Base-by-base conservation (phyloP, 2,329 filamentous ascomycete genomes). In the Rhinocladiella mackenziei region DNA sequence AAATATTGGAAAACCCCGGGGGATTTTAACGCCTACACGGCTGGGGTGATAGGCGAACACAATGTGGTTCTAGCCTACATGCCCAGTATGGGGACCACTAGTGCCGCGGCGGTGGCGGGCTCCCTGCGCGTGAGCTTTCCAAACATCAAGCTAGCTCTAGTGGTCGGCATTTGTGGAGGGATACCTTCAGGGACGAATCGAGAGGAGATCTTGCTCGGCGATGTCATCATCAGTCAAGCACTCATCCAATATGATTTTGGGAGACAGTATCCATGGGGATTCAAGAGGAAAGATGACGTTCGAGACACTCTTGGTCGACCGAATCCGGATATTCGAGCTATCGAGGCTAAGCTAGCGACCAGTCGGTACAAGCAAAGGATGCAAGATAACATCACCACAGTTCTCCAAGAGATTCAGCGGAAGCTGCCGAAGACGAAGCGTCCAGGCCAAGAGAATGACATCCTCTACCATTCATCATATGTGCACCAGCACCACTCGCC, bases 121-220 rank as follows among this genome's bases (percentile, higher is more conserved):
- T 56, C 52, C 14, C 43, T 71, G 9, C 58, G 59, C 0, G 53
- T 48, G 1, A 71, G 65, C 32, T 72, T 64, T 28, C 37, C 45
- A 0, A 44, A 45, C 2, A 44, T 73, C 3, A 59, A 55, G 15
- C 50, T 71, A 0, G 62, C 50, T 0, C 19, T 73, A 0, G 32
- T 72, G 0, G 62, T 65, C 2, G 70, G 69, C 0, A 58, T 72
- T 2, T 72, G 68, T 32, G 70, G 67, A 0, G 68, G 64, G 7
- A 56, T 65, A 4, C 66, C 67, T 1, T 18, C 13, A 13, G 29
- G 29, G 4, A 19, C 15, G 10, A 34, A 42, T 8, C n/a, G 38
- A n/a, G 34, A 43, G 2, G 54, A 59, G 11, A 56, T 61, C 18
- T 35, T 59, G 5, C 54, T 66, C 4, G 63, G 63, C 4, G 62